Evolutionary conservation across 2,329 filamentous ascomycete species (phyloP).

Genomic region (Fusarium stilboides): DNA sequence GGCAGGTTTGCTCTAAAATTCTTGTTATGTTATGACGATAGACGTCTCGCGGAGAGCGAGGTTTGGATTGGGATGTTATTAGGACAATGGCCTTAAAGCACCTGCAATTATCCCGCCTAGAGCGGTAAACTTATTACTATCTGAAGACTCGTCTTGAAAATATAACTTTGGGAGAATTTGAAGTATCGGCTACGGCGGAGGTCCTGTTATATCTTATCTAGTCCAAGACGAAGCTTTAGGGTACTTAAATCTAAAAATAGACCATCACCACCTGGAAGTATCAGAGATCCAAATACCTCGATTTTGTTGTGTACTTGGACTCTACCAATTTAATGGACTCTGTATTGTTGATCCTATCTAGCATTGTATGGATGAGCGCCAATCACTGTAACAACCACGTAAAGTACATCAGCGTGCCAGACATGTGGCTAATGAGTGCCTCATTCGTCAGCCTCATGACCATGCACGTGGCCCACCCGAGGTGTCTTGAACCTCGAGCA

Average conservation of each 20-base stretch:
- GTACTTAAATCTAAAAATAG: constrained; percentile 4
- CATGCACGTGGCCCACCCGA: constrained; percentile 39
- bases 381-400: neutral
- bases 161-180: neutral
- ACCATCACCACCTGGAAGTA: neutral
- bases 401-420: neutral
- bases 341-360: neutral
- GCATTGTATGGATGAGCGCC: neutral
- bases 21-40: constrained; percentile 13
- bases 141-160: neutral
- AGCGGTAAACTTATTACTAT: constrained; percentile 1
- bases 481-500: constrained; percentile 26
- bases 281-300: neutral
- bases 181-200: no score
- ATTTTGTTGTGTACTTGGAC: neutral
- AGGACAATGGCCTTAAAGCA: neutral
- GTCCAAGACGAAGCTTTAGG: neutral
- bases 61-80: neutral
- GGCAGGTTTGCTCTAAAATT: constrained; percentile 43
- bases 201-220: neutral
- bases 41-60: constrained; percentile 1
- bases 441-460: constrained; percentile 31
- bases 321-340: neutral
- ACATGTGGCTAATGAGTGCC: constrained; percentile 20
- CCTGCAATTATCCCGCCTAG: constrained; percentile 15